A percentile compares a stretch with the other conserved stretches of the same genome.
These are phyloP conservation scores for Penicillium sp. DNA, from an alignment of 2,329 filamentous ascomycete species.

Conservation along the genomic window DNA sequence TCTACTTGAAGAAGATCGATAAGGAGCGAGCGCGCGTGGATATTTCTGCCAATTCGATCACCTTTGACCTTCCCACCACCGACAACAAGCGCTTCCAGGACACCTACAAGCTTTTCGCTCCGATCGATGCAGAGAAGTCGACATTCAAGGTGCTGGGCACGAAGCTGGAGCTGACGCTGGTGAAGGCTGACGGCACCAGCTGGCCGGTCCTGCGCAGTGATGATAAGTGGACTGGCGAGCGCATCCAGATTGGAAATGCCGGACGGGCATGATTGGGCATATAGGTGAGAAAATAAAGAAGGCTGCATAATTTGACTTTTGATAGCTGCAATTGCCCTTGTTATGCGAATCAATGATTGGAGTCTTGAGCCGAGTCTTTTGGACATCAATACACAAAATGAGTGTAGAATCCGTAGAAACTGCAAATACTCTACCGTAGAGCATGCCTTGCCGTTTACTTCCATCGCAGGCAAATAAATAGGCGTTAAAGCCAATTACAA, in stretches of 20 bases:
- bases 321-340: neutral
- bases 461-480: neutral
- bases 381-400: neutral
- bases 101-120: constrained; percentile 67
- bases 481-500: neutral
- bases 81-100: constrained; percentile 79
- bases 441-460: neutral
- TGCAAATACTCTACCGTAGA: neutral
- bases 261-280: constrained; percentile 47
- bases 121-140: constrained; percentile 70
- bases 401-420: neutral
- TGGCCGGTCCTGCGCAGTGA: constrained; percentile 83
- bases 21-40: constrained; percentile 69
- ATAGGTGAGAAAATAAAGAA: neutral
- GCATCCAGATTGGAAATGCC: constrained; percentile 82
- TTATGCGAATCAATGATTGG: neutral
- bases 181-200: constrained; percentile 66
- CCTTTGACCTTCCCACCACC: constrained; percentile 76
- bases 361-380: neutral
- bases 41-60: constrained; percentile 60
- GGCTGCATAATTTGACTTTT: neutral
- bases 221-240: constrained; percentile 68
- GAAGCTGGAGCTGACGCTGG: constrained; percentile 76
- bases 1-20: constrained; percentile 96
- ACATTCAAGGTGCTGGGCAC: constrained; percentile 78